These are phyloP conservation scores for Didymella exigua DNA, from an alignment of 2,329 filamentous ascomycete genomes.

Conservation along the genomic window DNA sequence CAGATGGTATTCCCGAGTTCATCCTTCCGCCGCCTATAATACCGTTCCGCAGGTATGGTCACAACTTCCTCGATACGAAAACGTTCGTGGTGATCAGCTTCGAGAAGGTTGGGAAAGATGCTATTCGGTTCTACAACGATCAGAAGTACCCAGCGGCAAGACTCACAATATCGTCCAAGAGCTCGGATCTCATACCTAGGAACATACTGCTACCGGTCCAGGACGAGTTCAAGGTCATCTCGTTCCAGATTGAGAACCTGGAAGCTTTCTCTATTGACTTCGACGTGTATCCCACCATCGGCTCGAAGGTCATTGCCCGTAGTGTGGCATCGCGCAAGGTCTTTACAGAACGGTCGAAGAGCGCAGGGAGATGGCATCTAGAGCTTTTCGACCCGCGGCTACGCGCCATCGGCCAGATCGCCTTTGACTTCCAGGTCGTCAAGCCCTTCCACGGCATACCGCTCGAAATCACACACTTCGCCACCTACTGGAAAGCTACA, in stretches of 20 bases:
- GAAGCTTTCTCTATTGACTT: slow-evolving; percentile 95
- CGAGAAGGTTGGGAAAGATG: slow-evolving; percentile 72
- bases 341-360: slow-evolving; percentile 77
- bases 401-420: slow-evolving; percentile 89
- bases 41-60: slow-evolving; percentile 88
- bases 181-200: slow-evolving; percentile 93
- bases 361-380: slow-evolving; percentile 79
- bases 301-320: slow-evolving; percentile 95
- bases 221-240: slow-evolving; percentile 90
- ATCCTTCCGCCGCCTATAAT: slow-evolving; percentile 96
- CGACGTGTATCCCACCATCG: slow-evolving; percentile 96
- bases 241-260: slow-evolving; percentile 93
- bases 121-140: slow-evolving; percentile 94
- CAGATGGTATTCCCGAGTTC: slow-evolving; percentile 88
- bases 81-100: slow-evolving; percentile 94
- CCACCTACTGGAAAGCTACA: slow-evolving; percentile 99
- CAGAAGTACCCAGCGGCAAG: slow-evolving; percentile 95
- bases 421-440: slow-evolving; percentile 93
- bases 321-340: slow-evolving; percentile 88
- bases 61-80: slow-evolving; percentile 98
- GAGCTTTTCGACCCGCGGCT: slow-evolving; percentile 92
- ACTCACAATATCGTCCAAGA: slow-evolving; percentile 94
- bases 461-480: slow-evolving; percentile 95
- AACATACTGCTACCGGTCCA: slow-evolving; percentile 95
- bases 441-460: slow-evolving; percentile 93